Evolutionary conservation across 371 early-diverging fungal species (phyloP), one percentile per base, ranked within the genome.

Genomic region (Blastocladiella emersonii): DNA sequence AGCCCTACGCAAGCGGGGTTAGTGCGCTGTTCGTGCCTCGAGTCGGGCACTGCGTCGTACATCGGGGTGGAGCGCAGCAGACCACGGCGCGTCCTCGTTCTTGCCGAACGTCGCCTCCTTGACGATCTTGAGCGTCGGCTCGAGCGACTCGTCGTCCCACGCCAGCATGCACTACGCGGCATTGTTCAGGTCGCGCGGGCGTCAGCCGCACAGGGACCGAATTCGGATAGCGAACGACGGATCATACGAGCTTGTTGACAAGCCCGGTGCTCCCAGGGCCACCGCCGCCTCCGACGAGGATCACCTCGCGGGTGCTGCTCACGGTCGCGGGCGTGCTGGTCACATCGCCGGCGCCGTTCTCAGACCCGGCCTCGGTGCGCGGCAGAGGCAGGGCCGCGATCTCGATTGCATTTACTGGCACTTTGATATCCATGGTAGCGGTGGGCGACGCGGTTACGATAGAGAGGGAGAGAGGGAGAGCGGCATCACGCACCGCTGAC

Each of bases 61-160:
- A 13, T 51, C 32, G 0, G 53, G 53, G 15, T 13, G 13, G 30
- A 51, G 30, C 13, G 53, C 53, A 27, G 30, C 8, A 7, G 53
- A 51, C 53, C 53, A 51, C 2, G 53, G 53, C 53, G 53, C 27
- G 53, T 51, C 53, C 15, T 51, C 53, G 48, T 51, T 30, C 15
- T 8, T 30, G 53, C 13, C 13, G 13, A 51, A 51, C 2, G 2
- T 8, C 21, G 30, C 30, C 21, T 25, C 21, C 13, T 51, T 6
- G 30, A 7, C 8, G 30, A 3, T 13, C 30, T 10, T 51, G 32
- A 25, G 32, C 21, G 27, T 51, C 53, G 15, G 53, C 30, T 17
- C 30, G 53, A 3, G 1, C 6, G 13, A 30, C 8, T 17, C 25
- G n/a, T 48, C 25, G 1, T n/a, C 23, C 48, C 48, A 48, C 23